These are phyloP conservation scores for Noccaea caerulescens DNA, from an alignment of 345 rosid species.

Conservation along the genomic window DNA sequence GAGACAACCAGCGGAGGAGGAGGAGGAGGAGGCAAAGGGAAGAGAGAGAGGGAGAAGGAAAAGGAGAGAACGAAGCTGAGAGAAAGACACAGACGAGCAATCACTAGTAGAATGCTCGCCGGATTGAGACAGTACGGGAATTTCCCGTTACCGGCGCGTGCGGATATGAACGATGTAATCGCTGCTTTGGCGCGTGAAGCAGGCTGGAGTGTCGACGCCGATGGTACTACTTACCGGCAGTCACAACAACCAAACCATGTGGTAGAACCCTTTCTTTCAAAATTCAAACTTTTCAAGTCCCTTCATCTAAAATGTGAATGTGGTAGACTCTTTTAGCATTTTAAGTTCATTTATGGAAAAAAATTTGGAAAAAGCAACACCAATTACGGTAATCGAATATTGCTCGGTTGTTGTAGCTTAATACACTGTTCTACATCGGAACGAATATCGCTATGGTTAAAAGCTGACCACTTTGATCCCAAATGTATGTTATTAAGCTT, in stretches of 20 bases:
- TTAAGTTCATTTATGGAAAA: too few relatives aligned
- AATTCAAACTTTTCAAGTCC: neutral
- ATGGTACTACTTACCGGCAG: constrained; percentile 83
- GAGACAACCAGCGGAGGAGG: constrained; percentile 32
- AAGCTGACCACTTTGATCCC: constrained; percentile 15
- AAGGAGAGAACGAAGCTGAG: constrained; percentile 96
- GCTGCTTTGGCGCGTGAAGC: constrained; percentile 98
- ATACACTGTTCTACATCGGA: too few relatives aligned
- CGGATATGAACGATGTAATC: constrained; percentile 99
- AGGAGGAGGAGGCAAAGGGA: constrained; percentile 56
- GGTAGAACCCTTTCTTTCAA: constrained; percentile 46
- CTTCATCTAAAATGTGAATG: neutral
- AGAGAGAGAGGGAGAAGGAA: constrained; percentile 91
- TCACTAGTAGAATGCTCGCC: constrained; percentile 95
- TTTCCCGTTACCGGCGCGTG: constrained; percentile 97
- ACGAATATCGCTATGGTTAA: neutral
- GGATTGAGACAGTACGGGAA: constrained; percentile 93
- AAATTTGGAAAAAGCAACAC: too few relatives aligned
- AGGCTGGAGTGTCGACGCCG: constrained; percentile 95
- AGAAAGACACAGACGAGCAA: constrained; percentile 94
- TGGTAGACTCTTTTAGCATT: too few relatives aligned
- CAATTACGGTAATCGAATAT: too few relatives aligned
- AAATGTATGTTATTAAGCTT: neutral
- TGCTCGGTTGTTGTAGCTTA: too few relatives aligned
- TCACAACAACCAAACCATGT: constrained; percentile 65